A percentile compares a stretch with the other conserved stretches of the same genome.
Evolutionary conservation across 2,329 filamentous ascomycete species (phyloP).

Genomic region (Sporothrix brunneoviolacea): DNA sequence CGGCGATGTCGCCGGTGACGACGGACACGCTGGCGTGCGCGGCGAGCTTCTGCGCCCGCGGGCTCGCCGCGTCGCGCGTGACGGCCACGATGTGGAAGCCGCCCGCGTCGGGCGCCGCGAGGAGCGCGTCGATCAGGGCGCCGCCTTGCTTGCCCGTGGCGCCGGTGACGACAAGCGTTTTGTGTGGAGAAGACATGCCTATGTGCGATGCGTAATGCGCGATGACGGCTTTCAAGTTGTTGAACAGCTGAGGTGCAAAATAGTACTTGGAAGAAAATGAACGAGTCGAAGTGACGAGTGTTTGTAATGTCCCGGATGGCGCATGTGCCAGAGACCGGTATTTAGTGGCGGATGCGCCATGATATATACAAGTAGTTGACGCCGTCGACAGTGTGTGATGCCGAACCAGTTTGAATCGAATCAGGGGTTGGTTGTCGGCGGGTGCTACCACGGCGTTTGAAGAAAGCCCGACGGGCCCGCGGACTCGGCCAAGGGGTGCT

Average conservation of each 20-base stretch:
- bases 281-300: too few relatives aligned
- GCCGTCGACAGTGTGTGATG: background rate
- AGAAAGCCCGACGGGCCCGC: too few relatives aligned
- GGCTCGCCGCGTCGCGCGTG: constrained; percentile 43
- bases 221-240: background rate
- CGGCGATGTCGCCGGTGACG: constrained; percentile 48
- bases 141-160: constrained; percentile 27
- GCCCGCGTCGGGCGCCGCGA: constrained; percentile 12
- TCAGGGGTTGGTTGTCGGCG: too few relatives aligned
- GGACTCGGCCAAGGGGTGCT: too few relatives aligned
- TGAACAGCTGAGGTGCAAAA: background rate
- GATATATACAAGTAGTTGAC: too few relatives aligned
- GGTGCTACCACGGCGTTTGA: background rate
- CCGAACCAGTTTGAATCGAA: background rate
- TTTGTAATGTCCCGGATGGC: too few relatives aligned
- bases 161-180: constrained; percentile 21
- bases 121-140: constrained; percentile 23
- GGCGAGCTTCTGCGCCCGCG: constrained; percentile 35
- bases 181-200: background rate
- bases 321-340: too few relatives aligned
- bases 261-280: background rate
- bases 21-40: constrained; percentile 41
- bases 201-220: background rate
- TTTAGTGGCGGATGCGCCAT: too few relatives aligned
- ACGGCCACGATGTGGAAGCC: constrained; percentile 43